Percentiles rank a stretch among this genome's conserved stretches.
Conservation (phyloP, 2,329 filamentous ascomycete genomes). For the Cryphonectria naterciae region DNA sequence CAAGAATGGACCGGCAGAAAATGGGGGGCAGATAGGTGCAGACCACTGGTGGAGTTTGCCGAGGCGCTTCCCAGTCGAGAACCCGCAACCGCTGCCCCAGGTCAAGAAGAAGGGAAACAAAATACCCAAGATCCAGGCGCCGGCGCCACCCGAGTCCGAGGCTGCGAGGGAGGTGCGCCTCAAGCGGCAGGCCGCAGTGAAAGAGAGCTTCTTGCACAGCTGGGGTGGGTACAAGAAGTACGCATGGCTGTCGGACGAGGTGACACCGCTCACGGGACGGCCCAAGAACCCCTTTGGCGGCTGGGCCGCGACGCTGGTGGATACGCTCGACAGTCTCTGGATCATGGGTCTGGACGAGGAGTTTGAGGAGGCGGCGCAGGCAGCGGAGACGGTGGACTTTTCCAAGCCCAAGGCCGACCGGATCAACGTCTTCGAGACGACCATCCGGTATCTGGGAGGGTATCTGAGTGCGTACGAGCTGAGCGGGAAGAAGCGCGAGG, state of each 20-base stretch:
- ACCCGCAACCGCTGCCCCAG: conserved; percentile 41
- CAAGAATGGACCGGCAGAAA: conserved; percentile 16
- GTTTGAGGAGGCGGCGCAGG: conserved; percentile 65
- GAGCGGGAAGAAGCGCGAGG: conserved; percentile 55
- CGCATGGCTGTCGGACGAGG: conserved; percentile 68
- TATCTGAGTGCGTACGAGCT: conserved; percentile 72
- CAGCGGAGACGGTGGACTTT: conserved; percentile 64
- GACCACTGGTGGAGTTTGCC: conserved; percentile 41
- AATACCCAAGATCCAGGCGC: conserved; percentile 62
- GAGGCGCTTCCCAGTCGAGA: conserved; percentile 40
- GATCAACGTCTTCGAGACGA: conserved; percentile 73
- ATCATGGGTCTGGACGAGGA: conserved; percentile 70
- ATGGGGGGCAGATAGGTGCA: conserved; percentile 22
- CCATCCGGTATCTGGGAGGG: conserved; percentile 72
- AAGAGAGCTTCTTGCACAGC: conserved; percentile 55
- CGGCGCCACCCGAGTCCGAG: conserved; percentile 52
- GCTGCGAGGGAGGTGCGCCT: conserved; percentile 42
- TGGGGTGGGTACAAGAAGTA: conserved; percentile 65
- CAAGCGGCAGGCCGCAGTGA: conserved; percentile 49
- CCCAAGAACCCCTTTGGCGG: conserved; percentile 64
- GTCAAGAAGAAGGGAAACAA: not conserved
- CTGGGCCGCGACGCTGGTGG: conserved; percentile 71
- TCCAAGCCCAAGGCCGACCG: conserved; percentile 51
- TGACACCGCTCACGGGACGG: conserved; percentile 58
- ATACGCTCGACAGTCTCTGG: conserved; percentile 72